Evolutionary conservation across 163 green algal genomes (phyloP), one percentile per base, ranked within the genome.

Genomic region (Chlamydomonas reinhardtii): DNA sequence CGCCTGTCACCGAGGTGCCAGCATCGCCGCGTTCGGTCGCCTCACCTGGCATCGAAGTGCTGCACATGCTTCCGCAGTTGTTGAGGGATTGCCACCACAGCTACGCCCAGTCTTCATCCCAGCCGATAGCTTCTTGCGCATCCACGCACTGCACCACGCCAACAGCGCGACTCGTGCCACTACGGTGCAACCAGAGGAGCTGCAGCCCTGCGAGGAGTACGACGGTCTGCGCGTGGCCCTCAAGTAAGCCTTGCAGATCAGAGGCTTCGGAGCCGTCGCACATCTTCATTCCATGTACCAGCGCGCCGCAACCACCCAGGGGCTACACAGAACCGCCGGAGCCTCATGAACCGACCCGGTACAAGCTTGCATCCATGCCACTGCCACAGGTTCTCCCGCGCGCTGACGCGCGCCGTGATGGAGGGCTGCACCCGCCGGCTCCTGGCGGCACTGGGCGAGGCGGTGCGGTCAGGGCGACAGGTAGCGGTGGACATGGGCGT

Each of bases 171-270:
- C 48, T 0, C 77, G 77, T 2, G n/a, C 66, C 29, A 34, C 8
- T 22, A 69, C 16, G n/a, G 9, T 56, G 14, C 43, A 19, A 24
- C n/a, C 19, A 25, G 8, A 29, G 61, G 66, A 76, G 65, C 77
- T 84, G 66, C 39, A 66, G 48, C 66, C 43, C 17, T 84, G 77
- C 69, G 77, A 84, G 48, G 77, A 84, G 0, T 84, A 61, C 32
- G 76, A 52, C 48, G 43, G 66, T 48, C 72, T 84, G 20, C 74
- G 72, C 20, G 59, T 84, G 4, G 77, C 77, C 31, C 72, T 84
- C 77, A 84, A 84, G 77, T 84, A 76, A 37, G 73, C 11, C 35
- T 9, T 4, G 9, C n/a, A 52, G 19, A n/a, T n/a, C n/a, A n/a
- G n/a, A n/a, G n/a, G n/a, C n/a, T n/a, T n/a, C n/a, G n/a, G n/a